phyloP scores from a whole-genome alignment of 345 rosid species.

The Cardiospermum halicacabum region DNA sequence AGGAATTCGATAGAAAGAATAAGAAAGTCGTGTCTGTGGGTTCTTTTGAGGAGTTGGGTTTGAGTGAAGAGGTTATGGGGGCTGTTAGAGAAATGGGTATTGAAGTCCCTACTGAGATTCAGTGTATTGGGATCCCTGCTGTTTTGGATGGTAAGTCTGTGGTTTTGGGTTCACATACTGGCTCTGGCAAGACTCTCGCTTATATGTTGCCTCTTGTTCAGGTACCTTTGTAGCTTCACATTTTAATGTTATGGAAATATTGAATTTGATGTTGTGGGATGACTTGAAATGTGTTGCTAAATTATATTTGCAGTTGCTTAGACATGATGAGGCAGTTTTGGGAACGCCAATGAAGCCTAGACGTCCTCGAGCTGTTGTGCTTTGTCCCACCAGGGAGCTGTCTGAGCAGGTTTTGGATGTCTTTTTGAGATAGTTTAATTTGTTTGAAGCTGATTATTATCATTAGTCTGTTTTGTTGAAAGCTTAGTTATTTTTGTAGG shows the following conservation, averaged over 20 bases:
- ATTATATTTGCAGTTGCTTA: slow-evolving; percentile 55
- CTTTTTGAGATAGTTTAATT: neutral
- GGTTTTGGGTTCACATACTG: slow-evolving; percentile 93
- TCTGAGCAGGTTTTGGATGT: slow-evolving; percentile 70
- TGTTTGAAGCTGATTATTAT: neutral
- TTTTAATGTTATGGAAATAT: neutral
- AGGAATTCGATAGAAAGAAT: slow-evolving; percentile 25
- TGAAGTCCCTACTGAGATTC: slow-evolving; percentile 92
- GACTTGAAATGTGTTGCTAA: neutral
- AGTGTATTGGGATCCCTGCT: slow-evolving; percentile 81
- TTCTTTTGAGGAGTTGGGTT: slow-evolving; percentile 69
- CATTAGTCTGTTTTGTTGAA: neutral
- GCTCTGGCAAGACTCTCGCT: slow-evolving; percentile 93
- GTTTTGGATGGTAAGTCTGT: slow-evolving; percentile 73
- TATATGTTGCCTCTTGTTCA: slow-evolving; percentile 90
- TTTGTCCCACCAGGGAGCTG: slow-evolving; percentile 93
- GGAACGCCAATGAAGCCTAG: slow-evolving; percentile 76
- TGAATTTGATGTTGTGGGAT: neutral
- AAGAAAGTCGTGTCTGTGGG: slow-evolving; percentile 42
- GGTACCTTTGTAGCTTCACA: slow-evolving; percentile 29
- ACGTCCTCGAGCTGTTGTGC: slow-evolving; percentile 89
- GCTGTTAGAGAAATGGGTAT: slow-evolving; percentile 73
- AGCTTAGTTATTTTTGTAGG: slow-evolving; percentile 45
- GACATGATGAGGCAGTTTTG: slow-evolving; percentile 63
- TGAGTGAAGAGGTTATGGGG: slow-evolving; percentile 79